Evolutionary conservation across 352 stramenopile species (phyloP).

Genomic region (Thalassiosira exigua): DNA sequence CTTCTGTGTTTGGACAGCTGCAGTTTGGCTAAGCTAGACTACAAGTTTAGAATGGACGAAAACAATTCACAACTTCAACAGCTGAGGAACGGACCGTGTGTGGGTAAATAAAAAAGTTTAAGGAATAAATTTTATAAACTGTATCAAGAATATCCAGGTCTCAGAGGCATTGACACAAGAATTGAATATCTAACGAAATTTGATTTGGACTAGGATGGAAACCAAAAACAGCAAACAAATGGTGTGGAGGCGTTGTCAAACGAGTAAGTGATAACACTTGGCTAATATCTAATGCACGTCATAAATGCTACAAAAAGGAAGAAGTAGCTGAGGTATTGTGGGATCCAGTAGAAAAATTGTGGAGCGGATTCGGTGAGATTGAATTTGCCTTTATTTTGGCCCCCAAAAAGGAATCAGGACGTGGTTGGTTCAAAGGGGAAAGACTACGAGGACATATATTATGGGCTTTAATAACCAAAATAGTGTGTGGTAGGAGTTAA

Average conservation of each 20-base stretch:
- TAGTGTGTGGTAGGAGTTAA: too few relatives aligned
- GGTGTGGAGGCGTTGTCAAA: not conserved
- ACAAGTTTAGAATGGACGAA: too few relatives aligned
- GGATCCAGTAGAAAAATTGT: not conserved
- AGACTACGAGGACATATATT: not conserved
- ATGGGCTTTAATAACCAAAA: not conserved
- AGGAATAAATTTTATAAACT: too few relatives aligned
- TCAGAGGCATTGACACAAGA: not conserved
- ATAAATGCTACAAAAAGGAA: not conserved
- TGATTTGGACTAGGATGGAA: not conserved
- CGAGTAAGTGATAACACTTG: not conserved
- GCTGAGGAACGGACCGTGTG: too few relatives aligned
- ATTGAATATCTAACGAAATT: not conserved
- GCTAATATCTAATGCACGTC: not conserved
- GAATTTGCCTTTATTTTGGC: not conserved
- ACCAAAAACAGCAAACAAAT: not conserved
- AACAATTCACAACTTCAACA: too few relatives aligned
- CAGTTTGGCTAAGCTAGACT: too few relatives aligned
- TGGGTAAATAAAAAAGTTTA: too few relatives aligned
- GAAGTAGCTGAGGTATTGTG: not conserved
- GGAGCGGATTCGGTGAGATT: not conserved
- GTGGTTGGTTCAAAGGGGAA: not conserved
- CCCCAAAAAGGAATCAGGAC: not conserved
- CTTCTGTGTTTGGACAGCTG: too few relatives aligned
- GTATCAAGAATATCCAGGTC: too few relatives aligned